Evolutionary conservation across 441 rosid genomes (phyloP), one percentile per base, ranked within the genome.

Genomic region (Populus tomentosa): DNA sequence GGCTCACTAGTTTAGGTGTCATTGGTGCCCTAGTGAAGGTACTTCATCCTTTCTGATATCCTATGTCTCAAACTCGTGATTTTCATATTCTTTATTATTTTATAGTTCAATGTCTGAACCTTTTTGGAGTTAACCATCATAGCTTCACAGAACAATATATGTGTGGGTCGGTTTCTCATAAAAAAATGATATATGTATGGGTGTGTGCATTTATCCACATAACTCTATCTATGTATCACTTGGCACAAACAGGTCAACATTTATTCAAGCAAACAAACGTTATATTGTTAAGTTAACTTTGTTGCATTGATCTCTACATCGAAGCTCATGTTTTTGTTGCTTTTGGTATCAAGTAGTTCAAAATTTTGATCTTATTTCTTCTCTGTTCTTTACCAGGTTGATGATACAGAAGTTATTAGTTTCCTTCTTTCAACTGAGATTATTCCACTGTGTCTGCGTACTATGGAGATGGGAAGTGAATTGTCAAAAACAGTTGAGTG

Each of bases 401-500:
- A 96, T 85, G 99, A 96, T 82, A 90, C 98, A 36, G 98, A 94
- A 78, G 99, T 96, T 74, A 96, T 94, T 77, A 91, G 98, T 87
- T 96, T 96, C 87, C 98, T 96, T 82, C 97, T 96, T 26, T 94
- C 98, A 28, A 96, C 97, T 6, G 98, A 96, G 84, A 94, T 96
- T 36, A 93, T 96, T 77, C 98, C 98, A 4, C 82, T 94, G 65
- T 94, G 99, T 80, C 87, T 96, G 81, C 98, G 98, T 23, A 94
- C 99, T 68, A 95, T 95, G 99, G 99, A 95, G 84, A 94, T 95
- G 98, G 99, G 99, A 68, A 94, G 98, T 72, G 99, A 96, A 83
- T 87, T 96, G 80, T 96, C 99, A 9, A 96, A 96, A 91, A 96
- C 99, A 72, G 99, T 93, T 88, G 80, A 80, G 89, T 85, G 32